Percentiles rank a stretch among this genome's conserved stretches.
Conservation (phyloP, 805 yeast genomes). For the Nakazawaea pomicola region DNA sequence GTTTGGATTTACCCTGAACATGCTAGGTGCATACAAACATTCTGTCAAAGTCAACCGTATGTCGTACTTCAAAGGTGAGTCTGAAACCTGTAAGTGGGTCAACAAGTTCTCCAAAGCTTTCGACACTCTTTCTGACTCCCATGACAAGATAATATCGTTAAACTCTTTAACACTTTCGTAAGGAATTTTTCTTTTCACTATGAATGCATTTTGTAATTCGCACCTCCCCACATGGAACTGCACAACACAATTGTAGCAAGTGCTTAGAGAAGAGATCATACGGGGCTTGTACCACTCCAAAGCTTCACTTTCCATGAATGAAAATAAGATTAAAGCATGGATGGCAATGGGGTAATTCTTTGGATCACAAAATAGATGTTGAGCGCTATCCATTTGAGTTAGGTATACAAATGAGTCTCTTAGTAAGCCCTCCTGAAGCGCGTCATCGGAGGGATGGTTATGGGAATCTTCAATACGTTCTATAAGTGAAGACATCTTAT, state of each 20-base stretch:
- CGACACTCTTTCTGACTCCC: conserved; percentile 23
- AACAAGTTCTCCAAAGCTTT: conserved; percentile 7
- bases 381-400: conserved; percentile 17
- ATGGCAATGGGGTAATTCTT: conserved; percentile 42
- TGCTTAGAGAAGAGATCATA: conserved; percentile 33
- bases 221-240: conserved; percentile 51
- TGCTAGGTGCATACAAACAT: conserved; percentile 47
- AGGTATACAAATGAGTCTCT: conserved; percentile 34
- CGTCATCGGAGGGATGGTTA: conserved; percentile 25
- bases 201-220: conserved; percentile 45
- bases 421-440: conserved; percentile 31
- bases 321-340: conserved; percentile 54
- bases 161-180: conserved; percentile 27
- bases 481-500: conserved; percentile 12
- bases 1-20: conserved; percentile 34
- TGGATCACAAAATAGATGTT: conserved; percentile 56
- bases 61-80: neutral
- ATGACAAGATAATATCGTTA: conserved; percentile 23
- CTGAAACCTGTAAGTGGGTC: neutral
- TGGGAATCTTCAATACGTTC: conserved; percentile 27
- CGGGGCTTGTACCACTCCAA: conserved; percentile 36
- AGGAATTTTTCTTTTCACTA: conserved; percentile 40
- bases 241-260: conserved; percentile 50
- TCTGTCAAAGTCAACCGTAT: conserved; percentile 32
- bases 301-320: conserved; percentile 48